Percentiles rank a stretch among this genome's conserved stretches.
phyloP scores from a whole-genome alignment of 331 rosid genomes.

The Quercus tomentella region DNA sequence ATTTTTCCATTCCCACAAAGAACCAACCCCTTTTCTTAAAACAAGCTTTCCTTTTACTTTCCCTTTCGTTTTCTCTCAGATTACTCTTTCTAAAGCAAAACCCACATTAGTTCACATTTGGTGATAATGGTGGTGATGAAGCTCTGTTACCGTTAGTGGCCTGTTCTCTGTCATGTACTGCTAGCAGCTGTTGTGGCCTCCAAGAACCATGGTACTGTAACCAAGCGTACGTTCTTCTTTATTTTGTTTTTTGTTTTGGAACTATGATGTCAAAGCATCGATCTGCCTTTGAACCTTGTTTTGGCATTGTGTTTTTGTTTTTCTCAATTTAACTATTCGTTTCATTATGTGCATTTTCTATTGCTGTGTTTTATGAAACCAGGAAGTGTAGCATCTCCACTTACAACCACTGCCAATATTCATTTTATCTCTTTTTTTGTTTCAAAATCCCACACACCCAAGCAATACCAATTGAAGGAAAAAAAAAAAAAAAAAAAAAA shows the following conservation, averaged over 20 bases:
- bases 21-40: not conserved
- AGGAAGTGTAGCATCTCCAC: too few species aligned
- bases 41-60: conserved; percentile 21
- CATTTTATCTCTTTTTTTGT: too few species aligned
- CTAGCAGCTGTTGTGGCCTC: conserved; percentile 59
- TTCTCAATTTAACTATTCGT: not conserved
- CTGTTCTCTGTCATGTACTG: conserved; percentile 33
- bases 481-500: too few species aligned
- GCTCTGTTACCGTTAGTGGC: conserved; percentile 27
- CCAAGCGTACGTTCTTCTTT: not conserved
- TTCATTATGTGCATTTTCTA: not conserved
- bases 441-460: too few species aligned
- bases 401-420: too few species aligned
- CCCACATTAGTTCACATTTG: conserved; percentile 20
- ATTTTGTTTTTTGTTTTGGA: not conserved
- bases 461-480: too few species aligned
- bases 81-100: conserved; percentile 20
- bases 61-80: not conserved
- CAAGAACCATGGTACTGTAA: conserved; percentile 56
- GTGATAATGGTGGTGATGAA: conserved; percentile 39
- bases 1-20: conserved; percentile 2
- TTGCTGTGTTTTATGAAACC: not conserved
- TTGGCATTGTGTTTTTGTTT: not conserved
- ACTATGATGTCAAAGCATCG: not conserved
- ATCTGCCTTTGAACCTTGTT: not conserved